Conservation (phyloP, 1,139 yeast species). For the Candida glucosophila region DNA sequence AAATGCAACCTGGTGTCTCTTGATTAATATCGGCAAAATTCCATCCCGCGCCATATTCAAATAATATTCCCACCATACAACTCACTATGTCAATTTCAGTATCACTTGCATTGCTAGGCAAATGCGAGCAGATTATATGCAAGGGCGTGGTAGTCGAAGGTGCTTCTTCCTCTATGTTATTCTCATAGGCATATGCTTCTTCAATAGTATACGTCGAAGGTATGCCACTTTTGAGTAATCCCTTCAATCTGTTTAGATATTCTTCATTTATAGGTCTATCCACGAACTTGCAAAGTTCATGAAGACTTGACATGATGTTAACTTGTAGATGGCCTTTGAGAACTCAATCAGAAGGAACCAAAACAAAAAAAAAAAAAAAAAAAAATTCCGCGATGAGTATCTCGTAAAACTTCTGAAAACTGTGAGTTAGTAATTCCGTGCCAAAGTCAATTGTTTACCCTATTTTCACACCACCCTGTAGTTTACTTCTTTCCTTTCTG, state of each 20-base stretch:
- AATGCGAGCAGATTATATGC: slow-evolving; percentile 50
- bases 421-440: too few relatives aligned
- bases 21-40: slow-evolving; percentile 56
- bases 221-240: slow-evolving; percentile 50
- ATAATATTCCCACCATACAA: slow-evolving; percentile 53
- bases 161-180: slow-evolving; percentile 30
- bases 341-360: too few relatives aligned
- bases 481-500: too few relatives aligned
- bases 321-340: too few relatives aligned
- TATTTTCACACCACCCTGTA: too few relatives aligned
- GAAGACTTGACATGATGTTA: slow-evolving; percentile 56
- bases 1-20: slow-evolving; percentile 72
- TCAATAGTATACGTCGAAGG: slow-evolving; percentile 80
- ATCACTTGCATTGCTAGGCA: slow-evolving; percentile 36
- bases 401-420: too few relatives aligned
- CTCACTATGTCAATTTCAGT: slow-evolving; percentile 42
- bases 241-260: slow-evolving; percentile 37
- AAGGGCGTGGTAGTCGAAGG: slow-evolving; percentile 61
- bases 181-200: slow-evolving; percentile 54
- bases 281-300: slow-evolving; percentile 53
- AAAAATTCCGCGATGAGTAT: too few relatives aligned
- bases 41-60: slow-evolving; percentile 93
- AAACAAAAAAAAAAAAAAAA: too few relatives aligned
- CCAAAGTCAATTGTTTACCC: too few relatives aligned
- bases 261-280: slow-evolving; percentile 45